Evolutionary conservation across 2,329 filamentous ascomycete species (phyloP).

Genomic region (Venturia nashicola): DNA sequence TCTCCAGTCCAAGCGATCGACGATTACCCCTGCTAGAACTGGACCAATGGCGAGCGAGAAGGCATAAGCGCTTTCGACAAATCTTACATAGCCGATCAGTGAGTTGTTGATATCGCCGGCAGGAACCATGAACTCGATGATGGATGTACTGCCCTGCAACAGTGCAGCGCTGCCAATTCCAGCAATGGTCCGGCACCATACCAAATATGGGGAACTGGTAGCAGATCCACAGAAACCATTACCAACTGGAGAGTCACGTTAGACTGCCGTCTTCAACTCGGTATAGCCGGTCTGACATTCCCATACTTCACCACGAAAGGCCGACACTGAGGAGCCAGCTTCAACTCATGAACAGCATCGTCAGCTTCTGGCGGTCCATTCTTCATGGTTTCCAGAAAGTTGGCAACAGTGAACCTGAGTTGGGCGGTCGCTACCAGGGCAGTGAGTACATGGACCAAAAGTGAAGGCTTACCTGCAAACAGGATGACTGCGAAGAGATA

Average conservation of each 20-base stretch:
- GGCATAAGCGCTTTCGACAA: slow-evolving; percentile 33
- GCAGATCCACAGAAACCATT: not conserved
- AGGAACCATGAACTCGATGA: not conserved
- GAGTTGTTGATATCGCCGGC: not conserved
- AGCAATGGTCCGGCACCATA: not conserved
- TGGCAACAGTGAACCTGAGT: not conserved
- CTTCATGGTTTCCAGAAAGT: not conserved
- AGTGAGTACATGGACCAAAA: not conserved
- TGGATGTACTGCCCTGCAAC: not conserved
- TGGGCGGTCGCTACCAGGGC: not conserved
- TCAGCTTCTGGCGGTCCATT: not conserved
- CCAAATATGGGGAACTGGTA: not conserved
- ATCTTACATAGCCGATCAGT: slow-evolving; percentile 11
- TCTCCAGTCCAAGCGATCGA: slow-evolving; percentile 33
- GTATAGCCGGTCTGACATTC: not conserved
- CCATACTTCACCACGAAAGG: not conserved
- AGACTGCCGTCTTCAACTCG: not conserved
- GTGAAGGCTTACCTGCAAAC: not conserved
- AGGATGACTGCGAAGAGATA: not conserved
- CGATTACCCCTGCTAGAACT: slow-evolving; percentile 39
- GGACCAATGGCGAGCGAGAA: slow-evolving; percentile 41
- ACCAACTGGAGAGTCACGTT: not conserved
- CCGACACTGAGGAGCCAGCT: not conserved
- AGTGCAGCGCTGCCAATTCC: not conserved
- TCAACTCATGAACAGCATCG: not conserved